Percentiles rank a stretch among this genome's conserved stretches.
Evolutionary conservation across 148 eudicot species (phyloP).

Genomic region (Bassia scoparia): DNA sequence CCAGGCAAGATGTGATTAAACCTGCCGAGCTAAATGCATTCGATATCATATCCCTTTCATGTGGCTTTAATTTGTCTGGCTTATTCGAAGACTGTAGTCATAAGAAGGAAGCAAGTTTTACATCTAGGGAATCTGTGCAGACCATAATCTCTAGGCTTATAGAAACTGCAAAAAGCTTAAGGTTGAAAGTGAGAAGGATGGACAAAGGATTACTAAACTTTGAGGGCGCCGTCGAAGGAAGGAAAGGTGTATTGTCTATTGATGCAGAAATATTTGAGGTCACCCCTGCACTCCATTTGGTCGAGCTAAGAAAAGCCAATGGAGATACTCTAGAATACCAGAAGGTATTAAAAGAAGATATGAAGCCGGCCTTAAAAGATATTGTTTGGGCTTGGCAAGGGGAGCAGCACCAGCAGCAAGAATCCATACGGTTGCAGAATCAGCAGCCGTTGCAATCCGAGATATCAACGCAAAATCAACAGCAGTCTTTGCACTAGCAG

Average conservation of each 20-base stretch:
- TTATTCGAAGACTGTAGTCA: slow-evolving; percentile 49
- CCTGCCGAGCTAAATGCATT: slow-evolving; percentile 66
- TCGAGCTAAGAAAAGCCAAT: slow-evolving; percentile 64
- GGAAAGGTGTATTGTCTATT: slow-evolving; percentile 55
- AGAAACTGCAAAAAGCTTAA: slow-evolving; percentile 51
- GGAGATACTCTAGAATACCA: slow-evolving; percentile 76
- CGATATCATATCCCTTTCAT: slow-evolving; percentile 69
- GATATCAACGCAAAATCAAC: slow-evolving; percentile 9
- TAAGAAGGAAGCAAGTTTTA: slow-evolving; percentile 62
- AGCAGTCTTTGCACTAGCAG: neutral
- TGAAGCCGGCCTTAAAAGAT: slow-evolving; percentile 67
- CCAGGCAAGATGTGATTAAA: slow-evolving; percentile 31
- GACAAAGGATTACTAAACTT: slow-evolving; percentile 63
- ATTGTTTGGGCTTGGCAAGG: slow-evolving; percentile 83
- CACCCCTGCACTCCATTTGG: slow-evolving; percentile 49
- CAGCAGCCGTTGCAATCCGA: slow-evolving; percentile 7
- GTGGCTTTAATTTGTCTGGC: slow-evolving; percentile 59
- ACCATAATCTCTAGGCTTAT: slow-evolving; percentile 54
- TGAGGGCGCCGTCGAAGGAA: slow-evolving; percentile 60
- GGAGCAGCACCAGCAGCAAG: slow-evolving; percentile 33
- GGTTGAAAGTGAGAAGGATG: slow-evolving; percentile 47
- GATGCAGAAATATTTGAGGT: slow-evolving; percentile 80
- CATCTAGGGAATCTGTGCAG: slow-evolving; percentile 54
- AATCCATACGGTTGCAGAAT: slow-evolving; percentile 19
- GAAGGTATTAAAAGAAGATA: slow-evolving; percentile 52